Base-by-base conservation (phyloP, 352 stramenopile genomes). In the Globisporangium spinosum region DNA sequence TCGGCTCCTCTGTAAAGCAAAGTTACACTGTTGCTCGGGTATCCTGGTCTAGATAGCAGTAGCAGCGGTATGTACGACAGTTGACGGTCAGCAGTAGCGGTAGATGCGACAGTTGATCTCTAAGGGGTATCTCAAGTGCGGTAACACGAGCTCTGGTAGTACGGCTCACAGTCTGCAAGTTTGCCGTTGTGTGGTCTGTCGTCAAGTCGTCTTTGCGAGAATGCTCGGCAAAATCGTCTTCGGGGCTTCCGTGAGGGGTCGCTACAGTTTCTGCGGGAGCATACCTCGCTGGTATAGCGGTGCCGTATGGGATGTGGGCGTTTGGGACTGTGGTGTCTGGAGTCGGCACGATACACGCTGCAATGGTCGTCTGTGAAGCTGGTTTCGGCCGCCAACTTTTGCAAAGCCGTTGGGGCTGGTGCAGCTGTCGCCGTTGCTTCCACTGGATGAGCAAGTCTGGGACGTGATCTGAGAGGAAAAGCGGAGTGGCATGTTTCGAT, bases 251-350 rank as follows among this genome's bases (percentile, higher is more conserved):
- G 5, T 13, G 15, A n/a, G 45, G n/a, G 3, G 35, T 13, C 13
- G 32, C 34, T 22, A 32, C 47, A 2, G 3, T 45, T 7, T 17
- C 23, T 4, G 25, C 12, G 20, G 32, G 7, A 2, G 22, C 29
- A 3, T 8, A 32, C 1, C 9, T 40, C 13, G 23, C 32, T 6
- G 17, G 3, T 1, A 22, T 58, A 2, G n/a, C 29, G 20, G 32
- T 60, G 29, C 47, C 62, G n/a, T 51, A 27, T 32, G 43, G 32
- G 13, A 68, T 55, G 63, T 63, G 25, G 34, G 27, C 38, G 23
- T 64, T 56, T 45, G 40, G 40, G 7, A 56, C 23, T 10, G 40
- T 64, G 22, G 40, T 64, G 23, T n/a, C 27, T 6, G 58, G 25
- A 13, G 40, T 57, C 17, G 38, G 40, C 5, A 45, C 40, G 3